These are phyloP conservation scores for Acanthamoeba royreba DNA, from an alignment of 208 protist genomes.

Conservation along the genomic window DNA sequence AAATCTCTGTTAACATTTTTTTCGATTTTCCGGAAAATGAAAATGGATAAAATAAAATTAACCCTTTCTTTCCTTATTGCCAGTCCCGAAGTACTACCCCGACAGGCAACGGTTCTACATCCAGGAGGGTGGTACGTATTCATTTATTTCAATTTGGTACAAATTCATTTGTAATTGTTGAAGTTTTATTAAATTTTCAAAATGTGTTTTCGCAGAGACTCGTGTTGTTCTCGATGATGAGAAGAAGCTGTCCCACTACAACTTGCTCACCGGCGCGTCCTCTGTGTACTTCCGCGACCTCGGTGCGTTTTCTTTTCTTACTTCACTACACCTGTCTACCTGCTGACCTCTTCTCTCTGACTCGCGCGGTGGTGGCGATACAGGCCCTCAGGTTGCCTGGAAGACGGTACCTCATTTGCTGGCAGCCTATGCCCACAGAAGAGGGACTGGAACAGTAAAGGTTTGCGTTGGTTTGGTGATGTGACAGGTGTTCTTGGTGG, in stretches of 20 bases:
- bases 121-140: neutral
- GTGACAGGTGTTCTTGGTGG: conserved; percentile 87
- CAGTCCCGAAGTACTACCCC: neutral
- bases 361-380: neutral
- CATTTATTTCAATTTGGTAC: neutral
- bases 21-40: neutral
- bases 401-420: neutral
- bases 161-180: neutral
- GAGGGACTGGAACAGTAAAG: neutral
- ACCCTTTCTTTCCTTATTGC: neutral
- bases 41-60: neutral
- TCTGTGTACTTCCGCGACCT: neutral
- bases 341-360: neutral
- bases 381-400: conserved; percentile 39
- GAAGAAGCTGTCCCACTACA: neutral
- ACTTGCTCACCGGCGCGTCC: neutral
- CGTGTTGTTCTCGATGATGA: neutral
- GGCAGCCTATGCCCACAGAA: neutral
- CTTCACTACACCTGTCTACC: neutral
- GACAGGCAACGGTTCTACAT: neutral
- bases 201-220: neutral
- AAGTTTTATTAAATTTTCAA: neutral
- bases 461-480: neutral
- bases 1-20: neutral
- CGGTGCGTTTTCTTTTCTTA: neutral